Evolutionary conservation across 2,329 filamentous ascomycete species (phyloP), one percentile per base, ranked within the genome.

Genomic region (Raffaelea arxii): DNA sequence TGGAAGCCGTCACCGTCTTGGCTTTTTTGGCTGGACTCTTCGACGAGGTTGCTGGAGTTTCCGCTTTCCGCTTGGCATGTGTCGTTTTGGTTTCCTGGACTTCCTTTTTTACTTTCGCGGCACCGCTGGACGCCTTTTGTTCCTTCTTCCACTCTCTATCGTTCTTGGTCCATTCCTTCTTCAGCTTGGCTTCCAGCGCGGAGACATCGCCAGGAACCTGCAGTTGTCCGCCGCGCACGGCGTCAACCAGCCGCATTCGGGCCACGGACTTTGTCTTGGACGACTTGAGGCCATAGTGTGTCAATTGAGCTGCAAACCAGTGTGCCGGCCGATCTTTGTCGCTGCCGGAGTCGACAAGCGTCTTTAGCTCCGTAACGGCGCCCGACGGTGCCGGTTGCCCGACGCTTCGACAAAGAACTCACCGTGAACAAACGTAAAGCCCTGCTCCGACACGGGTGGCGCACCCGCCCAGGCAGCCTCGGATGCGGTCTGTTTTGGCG

Each of bases 271-370:
- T 82, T 39, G 69, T 68, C 54, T 77, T 78, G 18, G 74, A 77
- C 0, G 69, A 67, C 6, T 64, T 65, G 0, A 83, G 64, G 1
- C 75, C 78, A 60, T 82, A 82, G 59, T 83, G 79, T 4, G 78
- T 60, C 11, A 82, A 66, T 51, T 83, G 77, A 0, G 78, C 77
- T 51, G 78, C 71, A 48, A 78, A 82, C 72, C 73, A 83, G 51
- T 81, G 75, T 1, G 67, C 76, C 1, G 76, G 70, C 38, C 69
- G 69, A 53, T 80, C 74, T 23, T 62, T 61, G 32, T 52, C 63
- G 35, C 63, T 64, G 6, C 58, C 51, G 39, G 25, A 4, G 44
- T 70, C 66, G 51, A 74, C 71, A 41, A 70, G 63, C 2, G 64
- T 58, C 49, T 66, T 62, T 4, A 77, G 63, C 52, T 76, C 70